Conservation (phyloP, 2,329 filamentous ascomycete genomes). For the Aspergillus versicolor region DNA sequence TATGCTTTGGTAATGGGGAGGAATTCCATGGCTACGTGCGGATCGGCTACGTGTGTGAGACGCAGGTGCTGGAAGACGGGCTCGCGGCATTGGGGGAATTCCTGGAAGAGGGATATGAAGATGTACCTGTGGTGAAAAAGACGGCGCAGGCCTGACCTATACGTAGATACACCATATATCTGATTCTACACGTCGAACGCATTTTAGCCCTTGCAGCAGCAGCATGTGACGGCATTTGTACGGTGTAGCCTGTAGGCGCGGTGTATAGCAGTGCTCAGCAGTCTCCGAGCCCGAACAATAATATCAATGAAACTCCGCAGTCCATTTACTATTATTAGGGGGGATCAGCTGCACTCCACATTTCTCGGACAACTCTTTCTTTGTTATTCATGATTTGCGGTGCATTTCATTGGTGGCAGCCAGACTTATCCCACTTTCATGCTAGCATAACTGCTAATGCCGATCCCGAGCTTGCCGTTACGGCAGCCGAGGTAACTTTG, state of each 20-base stretch:
- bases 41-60: conserved; percentile 71
- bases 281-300: not conserved
- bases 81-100: conserved; percentile 55
- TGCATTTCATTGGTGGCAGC: too few relatives aligned
- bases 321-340: not conserved
- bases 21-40: conserved; percentile 73
- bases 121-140: conserved; percentile 55
- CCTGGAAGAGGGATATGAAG: conserved; percentile 54
- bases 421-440: too few relatives aligned
- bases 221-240: too few relatives aligned
- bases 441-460: too few relatives aligned
- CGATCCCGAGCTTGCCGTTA: too few relatives aligned
- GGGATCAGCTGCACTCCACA: not conserved
- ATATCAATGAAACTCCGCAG: not conserved
- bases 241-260: too few relatives aligned
- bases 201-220: too few relatives aligned
- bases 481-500: too few relatives aligned
- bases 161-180: not conserved
- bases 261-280: not conserved
- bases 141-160: conserved; percentile 20
- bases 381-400: too few relatives aligned
- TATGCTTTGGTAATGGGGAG: conserved; percentile 64
- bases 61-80: conserved; percentile 63
- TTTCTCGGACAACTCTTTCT: too few relatives aligned
- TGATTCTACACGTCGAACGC: not conserved